phyloP scores from a whole-genome alignment of 2,329 filamentous ascomycete genomes.

The Talaromyces sp. region DNA sequence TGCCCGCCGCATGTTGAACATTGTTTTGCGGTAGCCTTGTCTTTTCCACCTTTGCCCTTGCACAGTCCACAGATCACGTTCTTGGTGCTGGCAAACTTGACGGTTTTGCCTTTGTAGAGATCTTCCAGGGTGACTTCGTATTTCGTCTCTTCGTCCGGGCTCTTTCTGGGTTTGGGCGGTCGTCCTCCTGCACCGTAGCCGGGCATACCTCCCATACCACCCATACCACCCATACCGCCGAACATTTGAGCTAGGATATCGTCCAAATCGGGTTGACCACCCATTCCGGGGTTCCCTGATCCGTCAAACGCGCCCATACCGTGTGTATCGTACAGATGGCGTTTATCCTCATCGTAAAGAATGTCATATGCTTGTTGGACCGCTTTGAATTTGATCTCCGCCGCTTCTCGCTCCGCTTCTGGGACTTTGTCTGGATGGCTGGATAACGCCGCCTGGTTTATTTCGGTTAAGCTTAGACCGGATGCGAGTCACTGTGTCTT shows the following conservation, averaged over 20 bases:
- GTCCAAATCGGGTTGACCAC: conserved; percentile 69
- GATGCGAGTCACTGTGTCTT: not conserved
- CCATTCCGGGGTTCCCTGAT: conserved; percentile 58
- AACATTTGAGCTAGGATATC: conserved; percentile 95
- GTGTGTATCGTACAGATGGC: conserved; percentile 83
- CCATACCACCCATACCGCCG: conserved; percentile 13
- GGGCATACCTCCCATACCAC: conserved; percentile 29
- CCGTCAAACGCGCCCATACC: conserved; percentile 95
- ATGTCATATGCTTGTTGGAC: conserved; percentile 96
- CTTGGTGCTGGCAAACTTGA: conserved; percentile 93
- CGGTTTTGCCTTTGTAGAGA: conserved; percentile 96
- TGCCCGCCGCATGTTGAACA: conserved; percentile 81
- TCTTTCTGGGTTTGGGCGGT: conserved; percentile 52
- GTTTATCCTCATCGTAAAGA: conserved; percentile 90
- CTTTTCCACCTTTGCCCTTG: conserved; percentile 84
- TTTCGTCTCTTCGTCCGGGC: conserved; percentile 78
- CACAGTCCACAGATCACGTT: conserved; percentile 83
- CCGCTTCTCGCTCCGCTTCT: conserved; percentile 74
- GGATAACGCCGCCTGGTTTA: conserved; percentile 67
- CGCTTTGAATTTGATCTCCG: conserved; percentile 87
- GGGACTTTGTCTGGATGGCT: conserved; percentile 95
- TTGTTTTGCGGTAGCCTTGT: conserved; percentile 76
- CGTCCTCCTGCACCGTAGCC: conserved; percentile 41
- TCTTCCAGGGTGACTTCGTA: conserved; percentile 92
- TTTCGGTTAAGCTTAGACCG: conserved; percentile 16